Base-by-base conservation (phyloP, 148 eudicot genomes). In the Persicaria maculosa region DNA sequence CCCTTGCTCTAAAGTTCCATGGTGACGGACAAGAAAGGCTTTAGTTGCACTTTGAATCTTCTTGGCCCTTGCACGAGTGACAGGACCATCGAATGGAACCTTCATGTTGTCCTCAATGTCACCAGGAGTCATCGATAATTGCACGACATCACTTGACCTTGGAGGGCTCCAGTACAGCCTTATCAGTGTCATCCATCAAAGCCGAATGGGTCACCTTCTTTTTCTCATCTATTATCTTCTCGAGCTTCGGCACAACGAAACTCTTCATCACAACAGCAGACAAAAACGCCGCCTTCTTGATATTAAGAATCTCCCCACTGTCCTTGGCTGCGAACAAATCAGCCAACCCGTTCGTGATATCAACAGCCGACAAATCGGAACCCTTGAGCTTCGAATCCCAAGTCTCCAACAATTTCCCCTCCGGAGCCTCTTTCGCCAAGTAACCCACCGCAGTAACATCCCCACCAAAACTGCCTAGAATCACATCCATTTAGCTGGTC, bases 131-230 rank as follows among this genome's bases (percentile, higher is more conserved):
- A n/a, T n/a, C n/a, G n/a, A n/a, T n/a, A n/a, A n/a, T n/a, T n/a
- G n/a, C n/a, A n/a, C n/a, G n/a, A n/a, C n/a, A n/a, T n/a, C n/a
- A n/a, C 74, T 89, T 89, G 20, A 89, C 75, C 73, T 74, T 87
- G 4, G 77, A 62, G 17, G 96, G 98, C 54, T 92, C 93, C 44
- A 84, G 68, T 61, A 92, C 77, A 2, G 83, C 86, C 78, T 90
- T 92, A 81, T 95, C 97, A 1, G 98, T 85, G 4, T 90, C 97
- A 70, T 95, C 91, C 98, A 90, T 92, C 73, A 95, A 72, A 1
- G 83, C 67, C 45, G 98, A 82, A 84, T 92, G 98, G 2, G 89
- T 67, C 2, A 95, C 87, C 79, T 92, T 87, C 79, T 90, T 91
- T 79, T 92, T 96, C 85, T 92, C 96, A 48, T 95, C 97, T 54